Evolutionary conservation across 2,329 filamentous ascomycete genomes (phyloP).

Genomic region (Metarhizium robertsii): DNA sequence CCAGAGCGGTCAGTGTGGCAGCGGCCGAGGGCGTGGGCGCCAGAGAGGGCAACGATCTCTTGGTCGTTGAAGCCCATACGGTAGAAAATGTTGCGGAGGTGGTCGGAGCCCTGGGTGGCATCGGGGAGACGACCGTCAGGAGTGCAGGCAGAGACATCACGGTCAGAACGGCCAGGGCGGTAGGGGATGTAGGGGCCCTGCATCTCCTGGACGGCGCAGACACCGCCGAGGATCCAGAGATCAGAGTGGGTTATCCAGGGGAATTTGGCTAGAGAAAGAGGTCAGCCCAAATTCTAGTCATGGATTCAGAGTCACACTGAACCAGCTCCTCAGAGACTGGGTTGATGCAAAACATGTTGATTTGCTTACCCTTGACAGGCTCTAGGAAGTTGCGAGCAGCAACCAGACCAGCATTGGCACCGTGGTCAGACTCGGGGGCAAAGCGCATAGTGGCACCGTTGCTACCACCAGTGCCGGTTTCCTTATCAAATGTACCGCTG

Average conservation of each 20-base stretch:
- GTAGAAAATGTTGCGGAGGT: constrained; percentile 85
- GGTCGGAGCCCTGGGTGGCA: constrained; percentile 64
- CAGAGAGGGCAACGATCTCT: constrained; percentile 85
- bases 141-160: constrained; percentile 75
- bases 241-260: constrained; percentile 97
- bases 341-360: not conserved
- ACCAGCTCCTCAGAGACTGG: not conserved
- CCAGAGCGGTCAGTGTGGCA: constrained; percentile 86
- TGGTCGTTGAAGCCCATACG: constrained; percentile 98
- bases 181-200: constrained; percentile 80
- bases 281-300: constrained; percentile 5
- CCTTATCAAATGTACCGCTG: constrained; percentile 84
- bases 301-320: not conserved
- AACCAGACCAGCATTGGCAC: constrained; percentile 86
- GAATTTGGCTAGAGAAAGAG: constrained; percentile 45
- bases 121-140: constrained; percentile 85
- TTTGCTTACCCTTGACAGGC: constrained; percentile 66
- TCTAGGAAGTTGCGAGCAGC: constrained; percentile 86
- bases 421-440: constrained; percentile 77
- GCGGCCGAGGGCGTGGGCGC: constrained; percentile 80
- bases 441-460: constrained; percentile 98
- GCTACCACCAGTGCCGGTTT: constrained; percentile 81
- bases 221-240: constrained; percentile 86
- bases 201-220: constrained; percentile 89
- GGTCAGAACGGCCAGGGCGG: constrained; percentile 76